Evolutionary conservation across 2,329 filamentous ascomycete species (phyloP).

Genomic region (Neurospora sp.): DNA sequence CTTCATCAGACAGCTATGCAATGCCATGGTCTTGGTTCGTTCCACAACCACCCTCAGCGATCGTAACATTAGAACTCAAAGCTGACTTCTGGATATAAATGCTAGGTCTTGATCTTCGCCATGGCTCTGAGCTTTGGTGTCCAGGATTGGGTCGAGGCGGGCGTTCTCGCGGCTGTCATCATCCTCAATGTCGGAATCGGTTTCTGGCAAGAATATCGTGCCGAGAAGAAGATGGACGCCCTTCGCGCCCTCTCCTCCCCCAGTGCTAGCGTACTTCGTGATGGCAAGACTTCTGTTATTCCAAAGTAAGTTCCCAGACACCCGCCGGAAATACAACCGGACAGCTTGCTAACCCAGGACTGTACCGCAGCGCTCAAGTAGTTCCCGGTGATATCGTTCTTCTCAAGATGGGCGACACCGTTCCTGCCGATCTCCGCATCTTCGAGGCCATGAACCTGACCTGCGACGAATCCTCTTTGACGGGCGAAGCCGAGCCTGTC

Average conservation of each 20-base stretch:
- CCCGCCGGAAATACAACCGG: background rate
- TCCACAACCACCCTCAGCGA: conserved; percentile 20
- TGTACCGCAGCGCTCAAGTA: conserved; percentile 41
- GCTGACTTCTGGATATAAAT: conserved; percentile 19
- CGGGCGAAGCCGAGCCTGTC: conserved; percentile 65
- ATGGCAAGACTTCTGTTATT: conserved; percentile 47
- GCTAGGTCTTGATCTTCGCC: conserved; percentile 64
- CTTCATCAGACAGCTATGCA: conserved; percentile 60
- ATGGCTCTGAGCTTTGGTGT: conserved; percentile 64
- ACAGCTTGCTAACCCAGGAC: conserved; percentile 1
- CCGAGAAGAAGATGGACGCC: conserved; percentile 58
- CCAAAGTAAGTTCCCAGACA: conserved; percentile 37
- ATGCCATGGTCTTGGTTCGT: conserved; percentile 65
- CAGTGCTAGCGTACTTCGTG: conserved; percentile 51
- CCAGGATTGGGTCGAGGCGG: conserved; percentile 31
- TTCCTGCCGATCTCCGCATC: conserved; percentile 62
- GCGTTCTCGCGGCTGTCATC: conserved; percentile 26
- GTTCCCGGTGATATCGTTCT: conserved; percentile 63
- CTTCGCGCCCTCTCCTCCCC: conserved; percentile 51
- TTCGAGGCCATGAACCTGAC: conserved; percentile 69
- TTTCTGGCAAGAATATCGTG: conserved; percentile 54
- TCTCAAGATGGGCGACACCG: conserved; percentile 61
- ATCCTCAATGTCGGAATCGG: conserved; percentile 60
- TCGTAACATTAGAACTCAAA: conserved; percentile 25
- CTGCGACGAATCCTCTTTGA: conserved; percentile 69